These are phyloP conservation scores for Neonectria magnoliae DNA, from an alignment of 2,329 filamentous ascomycete species.

Conservation along the genomic window DNA sequence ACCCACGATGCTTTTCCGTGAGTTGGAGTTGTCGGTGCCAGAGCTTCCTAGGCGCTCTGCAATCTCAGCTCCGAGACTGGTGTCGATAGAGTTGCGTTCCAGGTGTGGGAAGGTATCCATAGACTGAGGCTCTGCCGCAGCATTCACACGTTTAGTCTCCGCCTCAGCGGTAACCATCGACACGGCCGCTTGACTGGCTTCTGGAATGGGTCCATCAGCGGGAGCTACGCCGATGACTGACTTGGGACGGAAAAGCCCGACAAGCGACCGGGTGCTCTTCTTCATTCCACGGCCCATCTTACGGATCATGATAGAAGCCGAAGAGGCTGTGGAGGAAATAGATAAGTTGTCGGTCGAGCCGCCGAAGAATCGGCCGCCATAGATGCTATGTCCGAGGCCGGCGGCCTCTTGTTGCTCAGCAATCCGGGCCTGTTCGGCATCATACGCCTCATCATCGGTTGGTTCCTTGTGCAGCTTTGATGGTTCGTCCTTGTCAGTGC, in stretches of 20 bases:
- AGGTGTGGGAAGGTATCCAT: conserved; percentile 81
- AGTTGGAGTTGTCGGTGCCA: conserved; percentile 68
- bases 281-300: conserved; percentile 99
- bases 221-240: conserved; percentile 83
- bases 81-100: conserved; percentile 83
- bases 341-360: conserved; percentile 96
- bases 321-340: conserved; percentile 89
- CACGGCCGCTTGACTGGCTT: conserved; percentile 82
- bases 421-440: conserved; percentile 91
- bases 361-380: conserved; percentile 85
- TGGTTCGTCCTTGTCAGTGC: conserved; percentile 45
- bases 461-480: conserved; percentile 74
- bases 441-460: conserved; percentile 71
- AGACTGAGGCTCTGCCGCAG: conserved; percentile 74
- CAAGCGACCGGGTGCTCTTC: conserved; percentile 88
- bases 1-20: conserved; percentile 89
- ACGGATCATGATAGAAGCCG: conserved; percentile 91
- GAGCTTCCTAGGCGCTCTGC: conserved; percentile 66
- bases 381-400: conserved; percentile 93
- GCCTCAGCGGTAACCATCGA: conserved; percentile 97
- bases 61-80: conserved; percentile 58
- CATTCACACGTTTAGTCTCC: conserved; percentile 84
- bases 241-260: conserved; percentile 94
- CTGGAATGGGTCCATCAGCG: conserved; percentile 72
- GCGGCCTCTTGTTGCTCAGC: conserved; percentile 91